Evolutionary conservation across 2,329 filamentous ascomycete genomes (phyloP).

Genomic region (Rachicladosporium sp.): DNA sequence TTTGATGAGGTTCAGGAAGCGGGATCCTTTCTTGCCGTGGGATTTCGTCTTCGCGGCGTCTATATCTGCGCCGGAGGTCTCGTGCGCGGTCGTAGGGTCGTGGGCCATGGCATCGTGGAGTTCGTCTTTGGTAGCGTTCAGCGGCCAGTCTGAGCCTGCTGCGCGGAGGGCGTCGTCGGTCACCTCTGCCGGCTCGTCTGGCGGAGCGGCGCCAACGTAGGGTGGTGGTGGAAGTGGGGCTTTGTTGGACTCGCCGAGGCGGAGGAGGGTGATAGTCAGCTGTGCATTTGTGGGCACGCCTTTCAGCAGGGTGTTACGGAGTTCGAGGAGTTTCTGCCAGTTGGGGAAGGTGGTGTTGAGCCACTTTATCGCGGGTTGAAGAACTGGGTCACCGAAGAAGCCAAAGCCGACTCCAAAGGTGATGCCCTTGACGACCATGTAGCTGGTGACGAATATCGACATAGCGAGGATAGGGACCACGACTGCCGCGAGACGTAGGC

Average conservation of each 20-base stretch:
- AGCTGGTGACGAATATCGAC: conserved; percentile 35
- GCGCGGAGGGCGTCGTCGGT: conserved; percentile 39
- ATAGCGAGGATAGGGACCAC: conserved; percentile 31
- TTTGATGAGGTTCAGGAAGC: conserved; percentile 55
- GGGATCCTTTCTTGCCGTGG: conserved; percentile 36
- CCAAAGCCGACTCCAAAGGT: conserved; percentile 57
- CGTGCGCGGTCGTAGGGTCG: conserved; percentile 34
- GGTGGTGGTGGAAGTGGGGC: conserved; percentile 58
- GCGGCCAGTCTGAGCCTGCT: conserved; percentile 40
- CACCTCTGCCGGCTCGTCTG: conserved; percentile 39
- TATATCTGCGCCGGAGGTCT: conserved; percentile 41
- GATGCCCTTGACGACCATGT: conserved; percentile 47
- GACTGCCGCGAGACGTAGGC: conserved; percentile 33
- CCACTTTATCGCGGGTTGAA: conserved; percentile 46
- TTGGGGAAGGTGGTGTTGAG: conserved; percentile 52
- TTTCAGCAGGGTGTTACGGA: conserved; percentile 64
- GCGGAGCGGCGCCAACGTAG: conserved; percentile 30
- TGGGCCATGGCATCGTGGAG: conserved; percentile 47
- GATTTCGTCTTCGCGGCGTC: conserved; percentile 36
- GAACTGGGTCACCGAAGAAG: conserved; percentile 70
- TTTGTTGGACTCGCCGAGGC: conserved; percentile 70
- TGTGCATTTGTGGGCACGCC: conserved; percentile 81
- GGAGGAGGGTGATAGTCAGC: conserved; percentile 65
- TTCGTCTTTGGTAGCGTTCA: conserved; percentile 53
- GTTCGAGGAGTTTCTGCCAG: conserved; percentile 63